Evolutionary conservation across 2,329 filamentous ascomycete species (phyloP).

Genomic region (Diaporthe sp.): DNA sequence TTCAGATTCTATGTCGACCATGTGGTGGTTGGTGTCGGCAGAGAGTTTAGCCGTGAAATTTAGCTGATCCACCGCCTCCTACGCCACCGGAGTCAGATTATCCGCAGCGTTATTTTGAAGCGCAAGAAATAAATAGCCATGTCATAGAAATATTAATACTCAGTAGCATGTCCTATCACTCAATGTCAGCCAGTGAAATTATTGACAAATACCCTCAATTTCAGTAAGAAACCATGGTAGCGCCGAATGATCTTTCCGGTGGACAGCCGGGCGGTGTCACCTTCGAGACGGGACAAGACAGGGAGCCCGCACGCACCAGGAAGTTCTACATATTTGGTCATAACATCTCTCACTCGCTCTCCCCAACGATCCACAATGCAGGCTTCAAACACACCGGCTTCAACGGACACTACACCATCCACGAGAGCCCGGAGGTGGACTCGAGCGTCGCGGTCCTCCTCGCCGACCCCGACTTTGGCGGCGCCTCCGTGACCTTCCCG

Average conservation of each 20-base stretch:
- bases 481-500: conserved; percentile 13
- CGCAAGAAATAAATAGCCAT: background rate
- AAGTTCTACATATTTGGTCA: conserved; percentile 12
- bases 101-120: background rate
- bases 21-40: too few species aligned
- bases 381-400: conserved; percentile 1
- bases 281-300: background rate
- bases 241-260: too few species aligned
- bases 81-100: background rate
- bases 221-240: background rate
- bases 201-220: background rate
- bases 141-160: background rate
- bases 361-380: conserved; percentile 9
- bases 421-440: conserved; percentile 6
- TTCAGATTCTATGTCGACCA: too few species aligned
- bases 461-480: background rate
- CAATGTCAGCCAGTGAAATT: background rate
- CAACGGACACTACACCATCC: background rate
- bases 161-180: background rate
- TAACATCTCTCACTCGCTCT: conserved; percentile 17
- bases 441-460: background rate
- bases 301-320: background rate
- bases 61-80: background rate
- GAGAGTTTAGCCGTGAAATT: too few species aligned
- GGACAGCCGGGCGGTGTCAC: background rate